Evolutionary conservation across 2,329 filamentous ascomycete genomes (phyloP).

Genomic region (Alternaria triticina): DNA sequence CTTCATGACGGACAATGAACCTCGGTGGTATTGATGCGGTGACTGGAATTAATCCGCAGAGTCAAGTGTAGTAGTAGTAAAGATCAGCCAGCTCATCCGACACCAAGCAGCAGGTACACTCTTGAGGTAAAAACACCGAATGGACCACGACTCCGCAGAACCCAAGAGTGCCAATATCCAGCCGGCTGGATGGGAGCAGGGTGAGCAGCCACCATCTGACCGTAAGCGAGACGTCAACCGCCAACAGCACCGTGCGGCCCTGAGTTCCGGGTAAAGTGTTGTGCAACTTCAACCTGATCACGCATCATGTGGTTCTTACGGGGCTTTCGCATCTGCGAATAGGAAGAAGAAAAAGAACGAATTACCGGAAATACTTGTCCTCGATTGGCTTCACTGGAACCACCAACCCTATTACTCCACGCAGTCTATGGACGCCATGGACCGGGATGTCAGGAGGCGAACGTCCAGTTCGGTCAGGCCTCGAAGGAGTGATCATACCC

Average conservation of each 20-base stretch:
- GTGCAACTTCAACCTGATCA: slow-evolving; percentile 21
- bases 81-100: background rate
- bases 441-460: slow-evolving; percentile 15
- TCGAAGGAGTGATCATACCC: slow-evolving; percentile 13
- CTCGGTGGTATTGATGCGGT: background rate
- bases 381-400: slow-evolving; percentile 28
- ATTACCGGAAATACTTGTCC: slow-evolving; percentile 16
- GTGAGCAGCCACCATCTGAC: slow-evolving; percentile 19
- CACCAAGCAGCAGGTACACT: background rate
- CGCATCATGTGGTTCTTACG: slow-evolving; percentile 13
- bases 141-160: background rate
- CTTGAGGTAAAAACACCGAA: background rate
- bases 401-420: slow-evolving; percentile 24
- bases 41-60: background rate
- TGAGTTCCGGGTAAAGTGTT: slow-evolving; percentile 40
- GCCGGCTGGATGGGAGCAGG: slow-evolving; percentile 9
- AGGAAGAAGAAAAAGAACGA: slow-evolving; percentile 2
- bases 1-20: background rate
- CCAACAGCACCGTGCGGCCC: slow-evolving; percentile 33
- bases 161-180: slow-evolving; percentile 5
- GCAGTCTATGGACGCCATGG: slow-evolving; percentile 17
- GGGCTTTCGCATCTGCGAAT: slow-evolving; percentile 22
- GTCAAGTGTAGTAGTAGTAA: background rate
- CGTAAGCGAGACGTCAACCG: slow-evolving; percentile 26
- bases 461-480: slow-evolving; percentile 14